Evolutionary conservation across 495 filamentous ascomycete genomes (phyloP).

Genomic region (Massariosphaeria phaeospora): DNA sequence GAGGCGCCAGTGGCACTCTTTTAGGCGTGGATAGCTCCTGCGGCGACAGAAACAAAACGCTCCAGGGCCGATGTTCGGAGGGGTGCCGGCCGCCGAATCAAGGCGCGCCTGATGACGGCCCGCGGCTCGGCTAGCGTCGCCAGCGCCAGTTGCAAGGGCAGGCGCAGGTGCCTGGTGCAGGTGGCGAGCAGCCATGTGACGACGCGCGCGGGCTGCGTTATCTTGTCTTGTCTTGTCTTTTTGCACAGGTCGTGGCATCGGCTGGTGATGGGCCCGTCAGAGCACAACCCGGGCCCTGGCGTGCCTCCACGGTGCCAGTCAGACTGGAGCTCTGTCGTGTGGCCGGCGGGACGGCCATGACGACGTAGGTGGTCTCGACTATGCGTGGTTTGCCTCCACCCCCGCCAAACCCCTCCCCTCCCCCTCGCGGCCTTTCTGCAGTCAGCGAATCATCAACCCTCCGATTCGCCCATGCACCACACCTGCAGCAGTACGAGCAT

Average conservation of each 20-base stretch:
- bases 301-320: too few species aligned
- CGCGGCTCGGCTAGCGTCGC: slow-evolving; percentile 5
- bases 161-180: not conserved
- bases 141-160: not conserved
- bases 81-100: slow-evolving; percentile 11
- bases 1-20: slow-evolving; percentile 17
- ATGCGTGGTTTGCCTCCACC: too few species aligned
- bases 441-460: slow-evolving; percentile 5
- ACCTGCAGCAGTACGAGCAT: not conserved
- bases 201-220: too few species aligned
- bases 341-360: too few species aligned
- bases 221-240: not conserved
- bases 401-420: too few species aligned
- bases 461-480: slow-evolving; percentile 5
- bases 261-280: too few species aligned
- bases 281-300: too few species aligned
- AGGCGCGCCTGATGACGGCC: slow-evolving; percentile 1
- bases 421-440: too few species aligned
- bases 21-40: slow-evolving; percentile 23
- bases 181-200: not conserved
- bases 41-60: slow-evolving; percentile 5
- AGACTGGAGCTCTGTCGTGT: too few species aligned
- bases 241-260: too few species aligned
- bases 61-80: slow-evolving; percentile 20
- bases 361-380: too few species aligned